Evolutionary conservation across 2,329 filamentous ascomycete species (phyloP).

Genomic region (Colletotrichum sp.): DNA sequence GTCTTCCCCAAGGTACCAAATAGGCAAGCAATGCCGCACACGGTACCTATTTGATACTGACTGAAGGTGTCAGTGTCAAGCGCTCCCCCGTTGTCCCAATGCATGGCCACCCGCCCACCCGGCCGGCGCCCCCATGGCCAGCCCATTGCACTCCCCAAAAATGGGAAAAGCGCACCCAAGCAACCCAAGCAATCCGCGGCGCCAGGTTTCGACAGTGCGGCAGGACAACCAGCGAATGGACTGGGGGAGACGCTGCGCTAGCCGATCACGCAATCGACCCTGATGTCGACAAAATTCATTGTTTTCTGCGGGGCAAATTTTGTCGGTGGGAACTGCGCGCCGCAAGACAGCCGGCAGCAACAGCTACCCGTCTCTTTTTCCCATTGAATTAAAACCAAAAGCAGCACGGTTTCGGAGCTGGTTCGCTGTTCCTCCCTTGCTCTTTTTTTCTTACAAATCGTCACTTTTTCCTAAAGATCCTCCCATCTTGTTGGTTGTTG

Average conservation of each 20-base stretch:
- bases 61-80: not conserved
- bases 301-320: slow-evolving; percentile 21
- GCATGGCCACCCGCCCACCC: not conserved
- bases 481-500: not conserved
- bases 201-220: slow-evolving; percentile 12
- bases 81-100: not conserved
- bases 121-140: not conserved
- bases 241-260: slow-evolving; percentile 28
- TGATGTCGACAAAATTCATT: slow-evolving; percentile 23
- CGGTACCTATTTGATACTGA: not conserved
- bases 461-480: not conserved
- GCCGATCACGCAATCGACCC: slow-evolving; percentile 39
- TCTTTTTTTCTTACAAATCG: not conserved
- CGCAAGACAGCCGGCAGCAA: not conserved
- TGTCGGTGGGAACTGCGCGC: slow-evolving; percentile 12
- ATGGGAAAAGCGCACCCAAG: not conserved
- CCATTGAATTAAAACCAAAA: slow-evolving; percentile 13
- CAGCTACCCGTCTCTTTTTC: not conserved
- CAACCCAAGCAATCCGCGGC: not conserved
- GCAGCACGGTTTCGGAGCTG: slow-evolving; percentile 1
- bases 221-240: slow-evolving; percentile 14
- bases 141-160: not conserved
- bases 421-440: slow-evolving; percentile 1
- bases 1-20: not conserved
- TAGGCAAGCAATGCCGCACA: not conserved